A percentile compares a stretch with the other conserved stretches of the same genome.
Evolutionary conservation across 148 eudicot genomes (phyloP).

Genomic region (Rhododendron ferrugineum): DNA sequence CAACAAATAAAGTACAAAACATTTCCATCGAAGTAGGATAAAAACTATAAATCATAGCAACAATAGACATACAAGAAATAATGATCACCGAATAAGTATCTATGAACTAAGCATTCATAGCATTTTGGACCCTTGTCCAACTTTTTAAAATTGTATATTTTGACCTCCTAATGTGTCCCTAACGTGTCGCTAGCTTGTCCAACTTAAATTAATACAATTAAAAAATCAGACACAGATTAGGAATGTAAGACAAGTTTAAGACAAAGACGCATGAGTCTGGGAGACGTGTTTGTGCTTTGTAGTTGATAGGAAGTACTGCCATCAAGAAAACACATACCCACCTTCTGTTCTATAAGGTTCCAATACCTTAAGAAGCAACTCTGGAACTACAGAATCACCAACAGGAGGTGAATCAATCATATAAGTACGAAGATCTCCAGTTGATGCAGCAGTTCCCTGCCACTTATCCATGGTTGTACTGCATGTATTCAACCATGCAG

Average conservation of each 20-base stretch:
- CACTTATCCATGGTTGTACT: conserved; percentile 39
- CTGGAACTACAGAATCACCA: conserved; percentile 92
- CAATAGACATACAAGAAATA: neutral
- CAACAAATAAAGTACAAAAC: neutral
- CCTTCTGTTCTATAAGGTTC: conserved; percentile 97
- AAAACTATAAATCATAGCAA: neutral
- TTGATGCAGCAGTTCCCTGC: conserved; percentile 45
- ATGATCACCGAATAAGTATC: neutral
- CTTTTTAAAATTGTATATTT: neutral
- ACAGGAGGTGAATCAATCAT: conserved; percentile 64
- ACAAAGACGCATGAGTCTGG: neutral
- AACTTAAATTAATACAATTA: neutral
- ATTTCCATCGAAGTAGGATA: neutral
- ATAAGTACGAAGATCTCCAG: conserved; percentile 82
- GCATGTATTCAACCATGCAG: conserved; percentile 77
- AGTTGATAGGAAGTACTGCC: conserved; percentile 3
- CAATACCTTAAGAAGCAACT: conserved; percentile 92
- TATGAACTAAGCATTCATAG: neutral
- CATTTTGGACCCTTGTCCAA: neutral
- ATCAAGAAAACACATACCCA: conserved; percentile 18
- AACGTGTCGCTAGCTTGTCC: neutral
- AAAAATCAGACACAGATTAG: neutral
- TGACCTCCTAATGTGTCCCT: neutral
- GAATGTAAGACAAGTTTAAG: neutral
- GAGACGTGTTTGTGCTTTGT: neutral